Base-by-base conservation (phyloP, 2,329 filamentous ascomycete species). In the Sporothrix sp. region DNA sequence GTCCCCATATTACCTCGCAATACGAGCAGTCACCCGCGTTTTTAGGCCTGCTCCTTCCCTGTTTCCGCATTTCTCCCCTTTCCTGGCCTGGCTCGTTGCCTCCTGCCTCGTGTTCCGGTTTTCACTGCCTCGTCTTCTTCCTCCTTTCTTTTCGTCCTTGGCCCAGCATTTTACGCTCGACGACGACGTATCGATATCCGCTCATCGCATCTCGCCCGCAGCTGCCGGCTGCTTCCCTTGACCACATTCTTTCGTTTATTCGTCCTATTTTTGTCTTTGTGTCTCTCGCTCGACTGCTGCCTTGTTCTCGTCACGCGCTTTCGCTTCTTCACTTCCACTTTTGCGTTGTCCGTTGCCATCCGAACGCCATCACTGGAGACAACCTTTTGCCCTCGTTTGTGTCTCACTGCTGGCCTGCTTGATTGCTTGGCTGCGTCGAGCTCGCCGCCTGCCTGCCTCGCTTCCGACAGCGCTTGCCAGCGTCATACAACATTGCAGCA, bases 81-180 rank as follows among this genome's bases (percentile, higher is more conserved):
- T 45, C 43, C 30, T 30, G 39, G 38, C 32, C 30, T 28, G 27
- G 28, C 16, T 42, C 32, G 21, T 44, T 38, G 35, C 47, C 48
- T 43, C 43, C 45, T 47, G 49, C 33, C 52, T 51, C 43, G 50
- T 51, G 18, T 51, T 53, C 43, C 11, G 11, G n/a, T 21, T 37
- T 48, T 36, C 27, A 23, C n/a, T 25, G 30, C 13, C n/a, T 37
- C 11, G 13, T 28, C 18, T 33, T 28, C 21, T 21, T n/a, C 28
- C 35, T 39, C 27, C 23, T 37, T 42, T 38, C 32, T 37, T 40
- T 27, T 11, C 21, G 18, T 18, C 38, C 16, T 37, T 21, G n/a
- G 32, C 32, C 13, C 30, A 43, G 25, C 45, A 48, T 32, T 35
- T 30, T 30, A 47, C 44, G 44, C 25, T 28, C 25, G n/a, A 48